These are phyloP conservation scores for Tillandsia leiboldiana DNA, from an alignment of 176 grass and related monocot species.

Conservation along the genomic window DNA sequence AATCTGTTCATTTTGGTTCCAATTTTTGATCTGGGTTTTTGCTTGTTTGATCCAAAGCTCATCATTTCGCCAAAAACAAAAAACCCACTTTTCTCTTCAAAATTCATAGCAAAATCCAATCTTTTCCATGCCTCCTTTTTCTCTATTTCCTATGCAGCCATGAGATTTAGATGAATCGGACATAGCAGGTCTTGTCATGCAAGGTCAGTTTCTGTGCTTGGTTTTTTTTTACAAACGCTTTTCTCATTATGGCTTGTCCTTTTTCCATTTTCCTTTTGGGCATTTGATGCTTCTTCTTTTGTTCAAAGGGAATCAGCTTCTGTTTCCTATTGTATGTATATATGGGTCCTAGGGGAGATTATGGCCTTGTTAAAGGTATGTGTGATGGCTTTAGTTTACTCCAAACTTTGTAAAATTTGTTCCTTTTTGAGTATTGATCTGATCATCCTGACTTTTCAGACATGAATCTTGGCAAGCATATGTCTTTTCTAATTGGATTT, in stretches of 20 bases:
- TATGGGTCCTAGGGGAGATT: background rate
- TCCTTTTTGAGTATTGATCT: background rate
- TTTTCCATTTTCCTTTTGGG: no score
- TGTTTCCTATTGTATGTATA: no score
- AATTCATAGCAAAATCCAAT: conserved; percentile 12
- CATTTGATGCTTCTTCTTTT: conserved; percentile 10
- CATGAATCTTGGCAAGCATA: background rate
- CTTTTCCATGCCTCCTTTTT: conserved; percentile 6
- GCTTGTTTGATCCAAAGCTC: background rate
- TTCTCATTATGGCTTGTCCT: no score
- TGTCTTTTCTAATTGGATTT: background rate
- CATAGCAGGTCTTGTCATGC: conserved; percentile 17
- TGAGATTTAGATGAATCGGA: conserved; percentile 20
- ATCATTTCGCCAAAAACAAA: background rate
- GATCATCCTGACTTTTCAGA: no score
- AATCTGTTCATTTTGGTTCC: background rate
- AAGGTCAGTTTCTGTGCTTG: conserved; percentile 33
- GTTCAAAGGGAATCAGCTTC: background rate
- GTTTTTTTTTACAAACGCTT: background rate
- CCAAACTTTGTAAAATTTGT: conserved; percentile 24
- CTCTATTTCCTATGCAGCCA: background rate
- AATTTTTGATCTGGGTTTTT: background rate
- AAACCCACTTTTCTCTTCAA: conserved; percentile 16
- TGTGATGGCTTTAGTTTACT: background rate
- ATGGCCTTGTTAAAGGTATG: background rate